Evolutionary conservation across 805 yeast genomes (phyloP).

Genomic region (Ogataea philodendri): DNA sequence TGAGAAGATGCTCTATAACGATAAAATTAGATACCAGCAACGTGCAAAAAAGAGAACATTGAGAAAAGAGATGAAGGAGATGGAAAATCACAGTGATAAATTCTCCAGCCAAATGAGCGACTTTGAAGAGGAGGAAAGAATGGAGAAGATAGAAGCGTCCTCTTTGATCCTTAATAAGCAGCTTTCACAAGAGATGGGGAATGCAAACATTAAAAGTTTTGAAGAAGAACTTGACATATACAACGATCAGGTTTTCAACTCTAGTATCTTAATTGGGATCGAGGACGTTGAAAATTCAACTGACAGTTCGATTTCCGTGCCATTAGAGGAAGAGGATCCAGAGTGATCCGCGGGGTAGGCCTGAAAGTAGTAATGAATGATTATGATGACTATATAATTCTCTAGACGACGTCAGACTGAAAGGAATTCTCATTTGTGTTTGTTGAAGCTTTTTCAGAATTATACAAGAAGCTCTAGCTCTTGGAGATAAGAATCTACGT

Average conservation of each 20-base stretch:
- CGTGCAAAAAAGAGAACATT: conserved; percentile 9
- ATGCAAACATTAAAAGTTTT: not conserved
- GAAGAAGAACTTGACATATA: conserved; percentile 13
- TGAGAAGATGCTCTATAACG: conserved; percentile 26
- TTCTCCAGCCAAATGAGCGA: conserved; percentile 1
- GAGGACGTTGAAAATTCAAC: conserved; percentile 7
- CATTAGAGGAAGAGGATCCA: conserved; percentile 20
- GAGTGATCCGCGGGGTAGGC: too few species aligned
- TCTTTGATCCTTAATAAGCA: not conserved
- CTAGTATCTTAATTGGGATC: conserved; percentile 16
- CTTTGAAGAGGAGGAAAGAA: conserved; percentile 11
- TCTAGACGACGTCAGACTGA: too few species aligned
- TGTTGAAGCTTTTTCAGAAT: too few species aligned
- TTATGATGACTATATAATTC: too few species aligned
- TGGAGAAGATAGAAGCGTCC: conserved; percentile 9
- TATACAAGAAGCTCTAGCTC: too few species aligned
- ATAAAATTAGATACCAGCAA: conserved; percentile 16
- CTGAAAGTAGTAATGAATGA: too few species aligned
- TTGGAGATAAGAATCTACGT: too few species aligned
- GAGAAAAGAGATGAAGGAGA: conserved; percentile 3
- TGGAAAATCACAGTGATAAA: conserved; percentile 10
- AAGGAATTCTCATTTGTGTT: too few species aligned
- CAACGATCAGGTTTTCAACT: conserved; percentile 16
- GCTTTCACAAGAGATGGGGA: too few species aligned
- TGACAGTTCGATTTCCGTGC: conserved; percentile 17